phyloP scores from a whole-genome alignment of 805 yeast species.

The Yamadazyma tumulicola region DNA sequence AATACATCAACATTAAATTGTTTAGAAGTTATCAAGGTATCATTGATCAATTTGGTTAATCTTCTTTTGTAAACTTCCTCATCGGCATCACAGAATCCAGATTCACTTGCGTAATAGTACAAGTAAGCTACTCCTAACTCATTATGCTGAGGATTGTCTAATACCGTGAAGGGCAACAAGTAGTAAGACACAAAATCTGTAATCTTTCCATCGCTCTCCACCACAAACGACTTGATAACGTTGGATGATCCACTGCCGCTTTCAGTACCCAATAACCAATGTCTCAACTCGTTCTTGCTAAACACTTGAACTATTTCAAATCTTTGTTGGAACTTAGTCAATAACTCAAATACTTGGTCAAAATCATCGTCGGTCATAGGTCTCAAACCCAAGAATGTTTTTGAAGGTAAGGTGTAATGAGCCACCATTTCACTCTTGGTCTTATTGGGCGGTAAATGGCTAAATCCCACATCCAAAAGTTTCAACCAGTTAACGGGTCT shows the following conservation, averaged over 20 bases:
- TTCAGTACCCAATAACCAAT: constrained; percentile 74
- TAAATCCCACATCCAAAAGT: constrained; percentile 85
- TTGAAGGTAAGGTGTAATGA: constrained; percentile 52
- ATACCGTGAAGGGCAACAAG: constrained; percentile 80
- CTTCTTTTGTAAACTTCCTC: constrained; percentile 48
- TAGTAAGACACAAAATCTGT: constrained; percentile 91
- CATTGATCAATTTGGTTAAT: constrained; percentile 58
- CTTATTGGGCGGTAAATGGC: constrained; percentile 68
- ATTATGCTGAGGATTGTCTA: constrained; percentile 59
- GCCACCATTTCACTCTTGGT: constrained; percentile 68
- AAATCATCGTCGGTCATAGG: constrained; percentile 57
- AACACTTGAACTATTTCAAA: constrained; percentile 75
- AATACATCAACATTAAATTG: constrained; percentile 76
- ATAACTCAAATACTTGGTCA: constrained; percentile 57
- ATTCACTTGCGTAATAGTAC: constrained; percentile 82
- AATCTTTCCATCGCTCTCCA: constrained; percentile 59
- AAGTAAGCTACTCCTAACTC: constrained; percentile 83
- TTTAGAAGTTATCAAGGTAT: constrained; percentile 75
- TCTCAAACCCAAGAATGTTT: constrained; percentile 56
- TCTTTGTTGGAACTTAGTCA: constrained; percentile 58
- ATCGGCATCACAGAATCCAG: constrained; percentile 38
- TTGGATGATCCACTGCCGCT: constrained; percentile 28
- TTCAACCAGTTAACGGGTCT: constrained; percentile 93
- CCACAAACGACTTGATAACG: constrained; percentile 77
- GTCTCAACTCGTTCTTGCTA: constrained; percentile 63